A percentile compares a stretch with the other conserved stretches of the same genome.
phyloP scores from a whole-genome alignment of 1,139 yeast genomes.

The Yamadazyma sp. region DNA sequence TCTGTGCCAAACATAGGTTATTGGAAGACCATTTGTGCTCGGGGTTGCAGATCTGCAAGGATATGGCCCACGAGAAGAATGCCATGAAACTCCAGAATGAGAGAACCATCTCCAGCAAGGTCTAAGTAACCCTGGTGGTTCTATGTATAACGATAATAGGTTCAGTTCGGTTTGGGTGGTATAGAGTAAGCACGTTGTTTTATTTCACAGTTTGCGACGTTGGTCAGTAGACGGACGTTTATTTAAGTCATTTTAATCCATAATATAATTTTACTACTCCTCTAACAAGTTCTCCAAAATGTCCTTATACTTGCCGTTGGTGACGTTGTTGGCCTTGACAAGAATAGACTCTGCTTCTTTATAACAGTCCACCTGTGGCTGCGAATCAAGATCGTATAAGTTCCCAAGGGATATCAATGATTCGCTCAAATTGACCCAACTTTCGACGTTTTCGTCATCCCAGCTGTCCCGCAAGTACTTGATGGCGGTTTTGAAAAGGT shows the following conservation, averaged over 20 bases:
- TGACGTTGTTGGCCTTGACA: slow-evolving; percentile 68
- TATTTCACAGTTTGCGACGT: not conserved
- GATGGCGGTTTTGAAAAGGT: slow-evolving; percentile 55
- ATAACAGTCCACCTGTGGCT: slow-evolving; percentile 65
- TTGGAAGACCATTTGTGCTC: slow-evolving; percentile 82
- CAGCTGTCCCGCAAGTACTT: slow-evolving; percentile 57
- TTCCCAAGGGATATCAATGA: slow-evolving; percentile 80
- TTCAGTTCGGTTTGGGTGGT: not conserved
- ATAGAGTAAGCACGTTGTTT: not conserved
- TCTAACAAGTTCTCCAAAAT: slow-evolving; percentile 47
- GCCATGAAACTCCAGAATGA: slow-evolving; percentile 43
- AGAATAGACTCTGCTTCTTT: slow-evolving; percentile 63
- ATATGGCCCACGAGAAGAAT: slow-evolving; percentile 60
- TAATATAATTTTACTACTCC: slow-evolving; percentile 4
- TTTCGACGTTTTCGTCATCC: slow-evolving; percentile 72
- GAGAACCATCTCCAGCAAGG: slow-evolving; percentile 36
- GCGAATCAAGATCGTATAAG: slow-evolving; percentile 59
- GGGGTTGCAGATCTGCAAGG: slow-evolving; percentile 79
- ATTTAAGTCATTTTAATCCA: not conserved
- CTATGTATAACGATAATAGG: slow-evolving; percentile 3
- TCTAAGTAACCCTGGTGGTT: slow-evolving; percentile 15
- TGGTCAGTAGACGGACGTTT: not conserved
- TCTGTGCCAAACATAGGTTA: slow-evolving; percentile 83
- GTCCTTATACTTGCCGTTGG: slow-evolving; percentile 70
- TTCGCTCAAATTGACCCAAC: slow-evolving; percentile 84